Evolutionary conservation across 148 eudicot genomes (phyloP).

Genomic region (Pharnaceum exiguum): DNA sequence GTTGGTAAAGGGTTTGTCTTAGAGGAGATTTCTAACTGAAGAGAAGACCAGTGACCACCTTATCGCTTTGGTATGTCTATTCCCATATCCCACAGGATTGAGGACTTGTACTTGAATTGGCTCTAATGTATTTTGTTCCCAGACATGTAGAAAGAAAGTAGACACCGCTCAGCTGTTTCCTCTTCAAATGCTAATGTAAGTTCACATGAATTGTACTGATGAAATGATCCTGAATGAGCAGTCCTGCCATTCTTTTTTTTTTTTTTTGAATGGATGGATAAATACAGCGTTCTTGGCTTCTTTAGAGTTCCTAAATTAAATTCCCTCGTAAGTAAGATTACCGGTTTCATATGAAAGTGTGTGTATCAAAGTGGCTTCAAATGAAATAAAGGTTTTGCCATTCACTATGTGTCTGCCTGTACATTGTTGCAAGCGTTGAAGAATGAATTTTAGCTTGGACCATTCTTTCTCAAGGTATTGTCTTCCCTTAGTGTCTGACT

Average conservation of each 20-base stretch:
- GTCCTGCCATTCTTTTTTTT: neutral
- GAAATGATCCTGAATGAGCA: neutral
- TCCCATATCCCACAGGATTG: neutral
- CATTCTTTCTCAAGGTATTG: conserved; percentile 75
- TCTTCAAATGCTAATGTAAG: conserved; percentile 40
- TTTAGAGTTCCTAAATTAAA: neutral
- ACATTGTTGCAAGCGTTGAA: conserved; percentile 47
- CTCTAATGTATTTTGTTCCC: neutral
- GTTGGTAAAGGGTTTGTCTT: conserved; percentile 60
- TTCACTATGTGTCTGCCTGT: conserved; percentile 10
- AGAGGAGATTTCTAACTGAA: conserved; percentile 60
- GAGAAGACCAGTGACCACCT: conserved; percentile 81
- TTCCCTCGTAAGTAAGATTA: neutral
- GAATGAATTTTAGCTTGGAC: conserved; percentile 87
- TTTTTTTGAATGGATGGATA: neutral
- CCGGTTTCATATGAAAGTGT: neutral
- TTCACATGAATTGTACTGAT: neutral
- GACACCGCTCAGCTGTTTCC: conserved; percentile 12
- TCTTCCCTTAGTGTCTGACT: neutral
- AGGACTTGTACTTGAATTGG: neutral
- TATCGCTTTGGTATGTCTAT: conserved; percentile 52
- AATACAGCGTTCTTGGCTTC: neutral
- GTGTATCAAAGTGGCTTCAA: conserved; percentile 1
- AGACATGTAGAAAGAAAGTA: conserved; percentile 37
- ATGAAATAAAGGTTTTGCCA: conserved; percentile 2